Percentiles rank a stretch among this genome's conserved stretches.
Evolutionary conservation across 2,329 filamentous ascomycete genomes (phyloP).

Genomic region (Aspergillus candidus): DNA sequence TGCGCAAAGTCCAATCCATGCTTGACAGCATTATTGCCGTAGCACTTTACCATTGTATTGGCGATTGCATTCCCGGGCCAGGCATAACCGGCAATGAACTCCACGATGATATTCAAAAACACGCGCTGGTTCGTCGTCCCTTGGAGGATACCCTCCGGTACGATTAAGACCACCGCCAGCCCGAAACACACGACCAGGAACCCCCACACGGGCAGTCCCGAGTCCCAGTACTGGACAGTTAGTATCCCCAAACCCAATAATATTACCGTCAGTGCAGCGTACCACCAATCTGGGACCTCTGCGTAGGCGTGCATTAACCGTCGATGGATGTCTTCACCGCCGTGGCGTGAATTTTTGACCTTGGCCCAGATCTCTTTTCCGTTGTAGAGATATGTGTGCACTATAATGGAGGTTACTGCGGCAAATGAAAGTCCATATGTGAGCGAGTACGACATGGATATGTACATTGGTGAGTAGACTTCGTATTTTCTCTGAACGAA

Average conservation of each 20-base stretch:
- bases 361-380: slow-evolving; percentile 30
- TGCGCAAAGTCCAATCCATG: slow-evolving; percentile 30
- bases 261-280: slow-evolving; percentile 31
- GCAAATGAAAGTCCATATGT: slow-evolving; percentile 35
- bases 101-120: slow-evolving; percentile 29
- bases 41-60: slow-evolving; percentile 31
- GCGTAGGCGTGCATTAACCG: slow-evolving; percentile 58
- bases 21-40: slow-evolving; percentile 31
- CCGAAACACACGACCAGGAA: slow-evolving; percentile 34
- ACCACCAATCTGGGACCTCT: slow-evolving; percentile 61
- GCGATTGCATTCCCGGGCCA: slow-evolving; percentile 32
- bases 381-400: slow-evolving; percentile 32
- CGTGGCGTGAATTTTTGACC: slow-evolving; percentile 25
- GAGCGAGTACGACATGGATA: slow-evolving; percentile 31
- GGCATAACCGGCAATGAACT: slow-evolving; percentile 29
- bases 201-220: slow-evolving; percentile 36
- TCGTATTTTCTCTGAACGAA: slow-evolving; percentile 34
- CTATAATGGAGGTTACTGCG: slow-evolving; percentile 28
- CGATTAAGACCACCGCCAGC: slow-evolving; percentile 34
- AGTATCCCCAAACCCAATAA: slow-evolving; percentile 31
- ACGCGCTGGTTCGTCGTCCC: slow-evolving; percentile 26
- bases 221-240: slow-evolving; percentile 28
- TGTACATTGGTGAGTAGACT: slow-evolving; percentile 35
- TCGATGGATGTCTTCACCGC: slow-evolving; percentile 57
- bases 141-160: slow-evolving; percentile 36